Base-by-base conservation (phyloP, 805 yeast species). In the Metschnikowia santaceciliae region DNA sequence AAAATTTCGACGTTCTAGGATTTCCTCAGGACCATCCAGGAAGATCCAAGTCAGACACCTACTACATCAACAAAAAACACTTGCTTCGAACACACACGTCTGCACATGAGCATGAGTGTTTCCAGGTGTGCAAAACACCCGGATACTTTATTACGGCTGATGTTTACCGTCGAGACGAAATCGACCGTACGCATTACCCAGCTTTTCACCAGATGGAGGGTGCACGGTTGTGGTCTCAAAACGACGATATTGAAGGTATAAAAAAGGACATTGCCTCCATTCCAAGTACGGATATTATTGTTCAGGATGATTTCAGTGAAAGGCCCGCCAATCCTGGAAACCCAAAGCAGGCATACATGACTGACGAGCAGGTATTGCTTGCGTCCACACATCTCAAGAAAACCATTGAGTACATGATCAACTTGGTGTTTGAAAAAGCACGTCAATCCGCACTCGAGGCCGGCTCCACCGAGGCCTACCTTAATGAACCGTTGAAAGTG, bases 201-300 rank as follows among this genome's bases (percentile, higher is more conserved):
- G 97, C 88, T 0, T 94, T 94, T 70, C 97, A 94, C 63, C 99
- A 94, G 68, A 82, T 94, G 90, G 99, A 94, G 69, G 99, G 98
- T 43, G 97, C 96, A 2, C 74, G 94, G 52, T 67, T 85, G 2
- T 94, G 98, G 98, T 71, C 80, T 6, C 72, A 85, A 48, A 65
- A 68, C 11, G 70, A 77, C 54, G 72, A 88, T 13, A 70, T 76
- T 48, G 58, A 65, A 35, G 55, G 57, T 11, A 59, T 74, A 40
- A 50, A 60, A 47, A 54, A 61, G 1, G 96, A 90, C 61, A 79
- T 89, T 22, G 81, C 72, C 2, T 66, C 76, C 1, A 78, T 94
- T 45, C 90, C 96, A 6, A 67, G 75, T 35, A 78, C 88, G 7
- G 80, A 82, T 47, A 77, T 92, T 51, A 74, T 84, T 17, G 96